These are phyloP conservation scores for Cochlearia excelsa DNA, from an alignment of 345 rosid species.

Conservation along the genomic window DNA sequence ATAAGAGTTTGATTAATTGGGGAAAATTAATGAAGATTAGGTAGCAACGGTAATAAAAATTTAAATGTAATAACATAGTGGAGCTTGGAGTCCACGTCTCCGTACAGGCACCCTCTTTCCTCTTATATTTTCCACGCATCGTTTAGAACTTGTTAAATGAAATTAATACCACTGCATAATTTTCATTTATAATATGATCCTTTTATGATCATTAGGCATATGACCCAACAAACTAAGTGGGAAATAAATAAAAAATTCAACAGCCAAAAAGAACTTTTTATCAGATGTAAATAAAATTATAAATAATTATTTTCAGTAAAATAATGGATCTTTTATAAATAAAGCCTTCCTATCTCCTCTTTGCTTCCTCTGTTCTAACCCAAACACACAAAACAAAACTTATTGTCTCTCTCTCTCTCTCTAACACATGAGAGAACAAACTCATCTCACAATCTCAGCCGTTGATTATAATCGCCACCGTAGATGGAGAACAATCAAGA, in stretches of 20 bases:
- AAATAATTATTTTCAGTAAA: neutral
- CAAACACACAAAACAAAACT: conserved; percentile 18
- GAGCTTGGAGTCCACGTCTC: conserved; percentile 40
- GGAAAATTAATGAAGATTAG: conserved; percentile 22
- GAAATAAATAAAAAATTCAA: neutral
- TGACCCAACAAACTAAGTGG: neutral
- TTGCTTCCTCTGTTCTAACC: conserved; percentile 1
- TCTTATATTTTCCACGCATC: conserved; percentile 37
- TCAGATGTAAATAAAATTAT: conserved; percentile 19
- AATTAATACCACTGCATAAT: too few species aligned
- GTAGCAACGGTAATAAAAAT: neutral
- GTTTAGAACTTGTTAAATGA: neutral
- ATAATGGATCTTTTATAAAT: conserved; percentile 31
- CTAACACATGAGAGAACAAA: conserved; percentile 6
- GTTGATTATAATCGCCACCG: conserved; percentile 26
- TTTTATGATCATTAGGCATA: neutral
- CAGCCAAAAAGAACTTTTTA: conserved; percentile 20
- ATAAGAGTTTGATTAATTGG: conserved; percentile 25
- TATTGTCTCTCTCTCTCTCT: conserved; percentile 6
- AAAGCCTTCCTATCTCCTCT: conserved; percentile 20
- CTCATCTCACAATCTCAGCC: conserved; percentile 41
- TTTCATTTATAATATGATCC: neutral
- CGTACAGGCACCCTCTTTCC: conserved; percentile 56
- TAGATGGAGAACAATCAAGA: conserved; percentile 67
- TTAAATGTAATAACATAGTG: conserved; percentile 19